Evolutionary conservation across 2,329 filamentous ascomycete genomes (phyloP).

Genomic region (Teratosphaeria zuluensis): DNA sequence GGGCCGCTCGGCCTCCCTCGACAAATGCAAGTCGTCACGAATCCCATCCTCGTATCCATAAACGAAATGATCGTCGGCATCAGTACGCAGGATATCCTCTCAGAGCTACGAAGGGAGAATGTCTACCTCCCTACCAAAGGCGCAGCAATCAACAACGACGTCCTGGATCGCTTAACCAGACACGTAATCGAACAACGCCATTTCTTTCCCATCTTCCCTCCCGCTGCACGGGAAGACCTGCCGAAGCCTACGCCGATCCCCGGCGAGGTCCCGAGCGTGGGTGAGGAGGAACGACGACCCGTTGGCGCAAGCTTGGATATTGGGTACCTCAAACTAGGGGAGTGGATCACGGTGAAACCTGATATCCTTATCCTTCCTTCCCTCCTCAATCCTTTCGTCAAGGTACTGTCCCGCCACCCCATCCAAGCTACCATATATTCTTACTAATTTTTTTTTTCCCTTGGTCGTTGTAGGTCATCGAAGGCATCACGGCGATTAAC

Average conservation of each 20-base stretch:
- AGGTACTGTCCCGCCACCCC: constrained; percentile 60
- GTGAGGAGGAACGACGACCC: constrained; percentile 40
- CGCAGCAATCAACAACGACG: constrained; percentile 30
- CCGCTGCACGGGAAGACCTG: constrained; percentile 57
- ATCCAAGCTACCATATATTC: no score
- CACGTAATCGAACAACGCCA: constrained; percentile 83
- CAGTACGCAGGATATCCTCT: constrained; percentile 74
- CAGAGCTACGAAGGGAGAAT: constrained; percentile 48
- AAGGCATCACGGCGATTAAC: constrained; percentile 83
- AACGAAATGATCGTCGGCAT: constrained; percentile 81
- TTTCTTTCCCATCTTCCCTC: constrained; percentile 83
- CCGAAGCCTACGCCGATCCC: constrained; percentile 46
- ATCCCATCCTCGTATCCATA: constrained; percentile 78
- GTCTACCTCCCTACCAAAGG: constrained; percentile 78
- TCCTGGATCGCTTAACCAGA: constrained; percentile 61
- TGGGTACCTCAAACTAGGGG: constrained; percentile 76
- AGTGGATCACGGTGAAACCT: constrained; percentile 77
- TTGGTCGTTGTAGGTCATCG: constrained; percentile 64
- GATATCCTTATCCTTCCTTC: constrained; percentile 81
- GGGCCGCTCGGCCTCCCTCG: constrained; percentile 73
- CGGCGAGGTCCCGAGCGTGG: constrained; percentile 26
- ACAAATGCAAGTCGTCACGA: constrained; percentile 67
- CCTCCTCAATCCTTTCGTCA: constrained; percentile 74
- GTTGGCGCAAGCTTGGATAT: constrained; percentile 74
- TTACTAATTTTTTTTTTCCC: no score